Conservation (phyloP, 2,329 filamentous ascomycete genomes). For the Xylaria sp. region DNA sequence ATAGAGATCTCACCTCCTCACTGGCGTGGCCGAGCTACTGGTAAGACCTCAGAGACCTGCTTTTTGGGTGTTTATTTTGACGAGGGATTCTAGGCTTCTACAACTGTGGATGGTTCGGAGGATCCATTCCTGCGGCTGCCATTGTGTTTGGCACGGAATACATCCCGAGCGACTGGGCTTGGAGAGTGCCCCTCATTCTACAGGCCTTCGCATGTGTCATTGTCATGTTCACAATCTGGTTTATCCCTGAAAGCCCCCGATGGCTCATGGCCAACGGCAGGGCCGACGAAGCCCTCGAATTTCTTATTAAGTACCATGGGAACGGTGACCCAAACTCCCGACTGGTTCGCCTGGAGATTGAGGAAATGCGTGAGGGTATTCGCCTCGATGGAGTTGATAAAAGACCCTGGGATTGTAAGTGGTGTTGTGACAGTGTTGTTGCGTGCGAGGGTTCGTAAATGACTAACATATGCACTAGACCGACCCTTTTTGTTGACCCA, state of each 20-base stretch:
- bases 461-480: slow-evolving; percentile 48
- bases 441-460: background rate
- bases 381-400: slow-evolving; percentile 60
- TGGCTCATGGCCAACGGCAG: slow-evolving; percentile 56
- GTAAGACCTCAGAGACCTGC: slow-evolving; percentile 40
- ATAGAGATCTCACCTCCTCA: slow-evolving; percentile 62
- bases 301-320: slow-evolving; percentile 58
- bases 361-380: slow-evolving; percentile 59
- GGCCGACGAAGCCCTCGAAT: slow-evolving; percentile 54
- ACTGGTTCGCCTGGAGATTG: slow-evolving; percentile 55
- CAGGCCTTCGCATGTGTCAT: slow-evolving; percentile 59
- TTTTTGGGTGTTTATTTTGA: slow-evolving; percentile 15
- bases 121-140: slow-evolving; percentile 61
- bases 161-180: slow-evolving; percentile 59
- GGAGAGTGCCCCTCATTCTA: slow-evolving; percentile 62
- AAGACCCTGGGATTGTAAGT: slow-evolving; percentile 59
- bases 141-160: slow-evolving; percentile 61
- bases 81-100: slow-evolving; percentile 55
- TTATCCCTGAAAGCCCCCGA: slow-evolving; percentile 57
- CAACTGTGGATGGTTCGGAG: slow-evolving; percentile 66
- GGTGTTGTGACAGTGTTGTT: background rate
- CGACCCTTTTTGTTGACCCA: slow-evolving; percentile 58
- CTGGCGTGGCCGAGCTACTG: slow-evolving; percentile 61
- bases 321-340: slow-evolving; percentile 55
- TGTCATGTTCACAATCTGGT: slow-evolving; percentile 54